Evolutionary conservation across 331 rosid genomes (phyloP).

Genomic region (Rosa hybrid): DNA sequence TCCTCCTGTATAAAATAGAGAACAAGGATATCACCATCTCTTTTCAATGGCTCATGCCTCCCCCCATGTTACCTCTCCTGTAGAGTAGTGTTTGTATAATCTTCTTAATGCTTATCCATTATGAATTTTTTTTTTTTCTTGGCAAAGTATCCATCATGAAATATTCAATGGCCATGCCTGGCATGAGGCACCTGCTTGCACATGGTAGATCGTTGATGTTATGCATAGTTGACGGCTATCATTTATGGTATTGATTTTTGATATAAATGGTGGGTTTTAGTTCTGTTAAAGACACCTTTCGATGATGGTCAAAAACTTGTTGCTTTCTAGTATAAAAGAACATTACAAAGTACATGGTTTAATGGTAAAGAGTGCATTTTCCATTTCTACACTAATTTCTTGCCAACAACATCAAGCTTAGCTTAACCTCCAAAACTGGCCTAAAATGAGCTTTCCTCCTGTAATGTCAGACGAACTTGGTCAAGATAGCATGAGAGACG

Average conservation of each 20-base stretch:
- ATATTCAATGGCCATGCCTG: not conserved
- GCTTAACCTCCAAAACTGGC: not conserved
- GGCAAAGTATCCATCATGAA: not conserved
- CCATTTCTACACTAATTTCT: too few species aligned
- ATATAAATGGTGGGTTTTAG: too few species aligned
- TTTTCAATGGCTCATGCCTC: constrained; percentile 16
- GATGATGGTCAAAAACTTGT: too few species aligned
- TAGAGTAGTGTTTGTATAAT: constrained; percentile 28
- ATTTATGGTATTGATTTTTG: not conserved
- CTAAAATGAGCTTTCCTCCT: not conserved
- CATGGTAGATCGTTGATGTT: not conserved
- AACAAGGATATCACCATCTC: constrained; percentile 22
- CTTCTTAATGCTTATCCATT: not conserved
- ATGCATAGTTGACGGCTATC: not conserved
- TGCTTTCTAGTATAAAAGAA: not conserved
- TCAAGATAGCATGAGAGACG: too few species aligned
- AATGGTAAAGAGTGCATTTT: not conserved
- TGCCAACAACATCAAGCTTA: not conserved
- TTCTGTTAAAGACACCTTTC: too few species aligned
- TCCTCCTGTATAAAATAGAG: constrained; percentile 32
- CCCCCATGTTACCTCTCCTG: constrained; percentile 22
- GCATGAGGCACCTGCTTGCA: not conserved
- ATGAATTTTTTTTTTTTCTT: too few species aligned
- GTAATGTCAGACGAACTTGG: too few species aligned
- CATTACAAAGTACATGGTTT: not conserved